Evolutionary conservation across 805 yeast species (phyloP), one percentile per base, ranked within the genome.

Genomic region (Cephaloascus fragrans): DNA sequence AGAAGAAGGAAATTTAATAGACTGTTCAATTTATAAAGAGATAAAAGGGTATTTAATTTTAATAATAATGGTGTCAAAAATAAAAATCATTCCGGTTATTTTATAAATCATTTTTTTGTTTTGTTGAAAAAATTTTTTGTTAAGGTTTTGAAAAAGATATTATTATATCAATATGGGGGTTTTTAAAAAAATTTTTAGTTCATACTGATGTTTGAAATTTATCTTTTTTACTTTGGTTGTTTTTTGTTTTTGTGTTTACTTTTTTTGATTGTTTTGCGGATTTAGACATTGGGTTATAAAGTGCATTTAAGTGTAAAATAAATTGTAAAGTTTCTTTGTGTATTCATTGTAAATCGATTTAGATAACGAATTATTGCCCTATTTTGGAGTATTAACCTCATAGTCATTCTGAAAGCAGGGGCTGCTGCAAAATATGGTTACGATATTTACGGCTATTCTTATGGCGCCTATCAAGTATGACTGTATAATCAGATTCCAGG

Each of bases 241-340:
- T 31, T 31, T 31, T 31, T 31, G 33, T 31, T 31, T 31, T n/a
- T n/a, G n/a, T 31, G 8, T 6, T 31, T 31, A 9, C n/a, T 31
- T 9, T 31, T 31, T 31, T 31, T 31, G 33, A 31, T 31, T 31
- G 33, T 31, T 31, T 31, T 31, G 28, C 18, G 33, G 33, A 31
- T 31, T 31, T 31, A 31, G 33, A 31, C 33, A 31, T 31, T 31
- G 33, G 33, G 33, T 31, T 31, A 31, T 31, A 31, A 31, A 31
- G 33, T 31, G 33, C 33, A 31, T 31, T 31, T 31, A 31, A 31
- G 33, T 31, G 33, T 31, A 31, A 8, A 31, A 31, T 9, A 9
- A 31, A 31, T 31, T n/a, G n/a, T n/a, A n/a, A n/a, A n/a, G n/a
- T n/a, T n/a, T n/a, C n/a, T n/a, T n/a, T n/a, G n/a, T n/a, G n/a